These are phyloP conservation scores for Hansfordia pulvinata DNA, from an alignment of 2,329 filamentous ascomycete genomes.

Conservation along the genomic window DNA sequence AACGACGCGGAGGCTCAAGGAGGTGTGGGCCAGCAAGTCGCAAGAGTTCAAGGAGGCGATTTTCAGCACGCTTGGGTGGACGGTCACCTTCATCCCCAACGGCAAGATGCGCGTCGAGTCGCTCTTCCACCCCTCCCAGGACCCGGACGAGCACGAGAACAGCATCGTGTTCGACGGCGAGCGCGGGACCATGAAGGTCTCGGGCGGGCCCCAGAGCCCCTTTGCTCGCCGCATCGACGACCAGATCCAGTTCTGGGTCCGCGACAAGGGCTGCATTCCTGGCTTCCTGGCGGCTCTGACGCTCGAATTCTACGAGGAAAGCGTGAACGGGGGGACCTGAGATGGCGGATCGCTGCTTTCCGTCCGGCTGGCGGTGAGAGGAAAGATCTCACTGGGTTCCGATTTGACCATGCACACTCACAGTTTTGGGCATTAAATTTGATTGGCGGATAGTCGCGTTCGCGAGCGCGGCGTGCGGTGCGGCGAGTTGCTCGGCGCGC, in stretches of 20 bases:
- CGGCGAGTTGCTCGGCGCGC: too few relatives aligned
- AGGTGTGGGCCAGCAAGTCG: constrained; percentile 85
- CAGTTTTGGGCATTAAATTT: too few relatives aligned
- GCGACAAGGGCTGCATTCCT: constrained; percentile 85
- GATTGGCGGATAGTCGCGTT: too few relatives aligned
- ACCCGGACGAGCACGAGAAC: constrained; percentile 56
- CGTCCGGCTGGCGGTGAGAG: too few relatives aligned
- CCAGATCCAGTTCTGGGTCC: constrained; percentile 90
- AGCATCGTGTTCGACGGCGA: constrained; percentile 82
- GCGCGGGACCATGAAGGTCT: constrained; percentile 95
- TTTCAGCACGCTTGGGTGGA: constrained; percentile 83
- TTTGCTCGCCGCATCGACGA: constrained; percentile 79
- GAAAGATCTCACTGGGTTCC: too few relatives aligned
- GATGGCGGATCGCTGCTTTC: too few relatives aligned
- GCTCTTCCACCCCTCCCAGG: constrained; percentile 60
- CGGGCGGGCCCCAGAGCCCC: constrained; percentile 71
- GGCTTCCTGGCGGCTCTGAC: constrained; percentile 86
- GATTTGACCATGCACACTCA: too few relatives aligned
- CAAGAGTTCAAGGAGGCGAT: constrained; percentile 94
- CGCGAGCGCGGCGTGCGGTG: too few relatives aligned
- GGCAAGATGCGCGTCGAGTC: constrained; percentile 86
- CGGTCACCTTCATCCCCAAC: constrained; percentile 91
- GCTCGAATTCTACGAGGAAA: constrained; percentile 85
- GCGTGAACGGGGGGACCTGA: too few relatives aligned
- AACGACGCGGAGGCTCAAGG: constrained; percentile 70